A percentile compares a stretch with the other conserved stretches of the same genome.
Evolutionary conservation across 345 rosid species (phyloP).

Genomic region (Salix arbutifolia): DNA sequence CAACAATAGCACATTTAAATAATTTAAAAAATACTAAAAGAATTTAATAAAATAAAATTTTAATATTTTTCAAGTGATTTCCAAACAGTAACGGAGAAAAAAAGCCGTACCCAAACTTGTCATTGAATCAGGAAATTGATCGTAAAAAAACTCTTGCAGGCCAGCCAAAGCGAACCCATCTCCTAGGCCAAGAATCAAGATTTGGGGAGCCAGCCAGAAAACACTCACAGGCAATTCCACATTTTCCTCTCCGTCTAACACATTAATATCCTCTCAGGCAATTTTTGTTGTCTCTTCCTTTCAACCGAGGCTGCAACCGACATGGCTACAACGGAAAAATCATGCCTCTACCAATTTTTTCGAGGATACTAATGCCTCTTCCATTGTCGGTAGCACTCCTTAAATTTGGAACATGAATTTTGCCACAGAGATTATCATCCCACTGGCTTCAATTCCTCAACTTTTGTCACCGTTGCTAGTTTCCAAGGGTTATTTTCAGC

Average conservation of each 20-base stretch:
- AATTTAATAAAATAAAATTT: no score
- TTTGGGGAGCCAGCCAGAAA: slow-evolving; percentile 37
- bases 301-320: slow-evolving; percentile 23
- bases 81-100: slow-evolving; percentile 29
- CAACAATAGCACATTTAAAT: no score
- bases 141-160: slow-evolving; percentile 66
- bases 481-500: slow-evolving; percentile 3
- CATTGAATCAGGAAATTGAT: slow-evolving; percentile 68
- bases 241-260: background rate
- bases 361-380: slow-evolving; percentile 28
- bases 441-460: slow-evolving; percentile 9
- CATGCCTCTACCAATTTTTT: slow-evolving; percentile 29
- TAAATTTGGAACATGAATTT: slow-evolving; percentile 2
- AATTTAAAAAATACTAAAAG: no score
- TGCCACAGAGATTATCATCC: background rate
- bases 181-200: slow-evolving; percentile 32
- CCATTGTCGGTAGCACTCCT: slow-evolving; percentile 6
- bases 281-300: slow-evolving; percentile 7
- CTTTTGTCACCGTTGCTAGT: slow-evolving; percentile 7
- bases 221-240: slow-evolving; percentile 24
- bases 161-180: slow-evolving; percentile 57
- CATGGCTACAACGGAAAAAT: slow-evolving; percentile 20
- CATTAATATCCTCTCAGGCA: background rate
- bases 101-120: slow-evolving; percentile 58
- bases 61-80: no score